Percentiles rank a stretch among this genome's conserved stretches.
Conservation (phyloP, 805 yeast species). For the Saccharomycopsis fodiens region DNA sequence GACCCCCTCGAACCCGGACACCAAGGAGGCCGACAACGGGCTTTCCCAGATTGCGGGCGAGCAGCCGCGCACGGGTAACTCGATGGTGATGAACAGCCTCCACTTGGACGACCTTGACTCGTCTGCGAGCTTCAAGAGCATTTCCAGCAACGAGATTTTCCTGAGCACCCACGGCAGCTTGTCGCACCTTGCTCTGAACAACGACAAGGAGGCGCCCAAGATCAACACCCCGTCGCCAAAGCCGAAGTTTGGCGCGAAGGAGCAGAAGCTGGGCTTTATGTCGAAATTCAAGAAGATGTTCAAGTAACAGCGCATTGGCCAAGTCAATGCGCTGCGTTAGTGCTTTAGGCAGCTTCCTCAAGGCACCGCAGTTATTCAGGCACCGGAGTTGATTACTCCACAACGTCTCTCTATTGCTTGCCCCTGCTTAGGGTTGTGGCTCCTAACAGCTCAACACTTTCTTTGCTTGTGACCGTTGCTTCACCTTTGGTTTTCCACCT, state of each 20-base stretch:
- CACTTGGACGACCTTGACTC: conserved; percentile 21
- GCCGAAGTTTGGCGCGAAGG: background rate
- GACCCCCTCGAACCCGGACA: conserved; percentile 15
- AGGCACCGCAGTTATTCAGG: too few relatives aligned
- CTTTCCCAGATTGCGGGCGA: conserved; percentile 11
- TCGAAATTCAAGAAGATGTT: conserved; percentile 14
- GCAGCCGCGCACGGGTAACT: background rate
- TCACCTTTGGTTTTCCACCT: background rate
- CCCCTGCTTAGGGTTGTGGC: too few relatives aligned
- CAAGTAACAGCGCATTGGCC: too few relatives aligned
- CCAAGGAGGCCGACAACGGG: conserved; percentile 17
- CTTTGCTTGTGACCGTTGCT: background rate
- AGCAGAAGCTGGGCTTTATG: background rate
- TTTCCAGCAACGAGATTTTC: conserved; percentile 19
- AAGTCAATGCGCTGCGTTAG: too few relatives aligned
- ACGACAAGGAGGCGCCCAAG: background rate
- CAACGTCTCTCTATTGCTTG: too few relatives aligned
- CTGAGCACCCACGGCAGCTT: conserved; percentile 18
- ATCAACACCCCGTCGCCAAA: background rate
- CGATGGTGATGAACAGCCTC: conserved; percentile 15
- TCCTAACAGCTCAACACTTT: too few relatives aligned
- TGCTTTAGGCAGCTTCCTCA: too few relatives aligned
- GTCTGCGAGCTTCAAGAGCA: conserved; percentile 20
- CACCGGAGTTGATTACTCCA: too few relatives aligned
- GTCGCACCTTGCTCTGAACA: conserved; percentile 7